Evolutionary conservation across 1,284 basidiomycete species (phyloP).

Genomic region (Cutaneotrichosporon dermatis): DNA sequence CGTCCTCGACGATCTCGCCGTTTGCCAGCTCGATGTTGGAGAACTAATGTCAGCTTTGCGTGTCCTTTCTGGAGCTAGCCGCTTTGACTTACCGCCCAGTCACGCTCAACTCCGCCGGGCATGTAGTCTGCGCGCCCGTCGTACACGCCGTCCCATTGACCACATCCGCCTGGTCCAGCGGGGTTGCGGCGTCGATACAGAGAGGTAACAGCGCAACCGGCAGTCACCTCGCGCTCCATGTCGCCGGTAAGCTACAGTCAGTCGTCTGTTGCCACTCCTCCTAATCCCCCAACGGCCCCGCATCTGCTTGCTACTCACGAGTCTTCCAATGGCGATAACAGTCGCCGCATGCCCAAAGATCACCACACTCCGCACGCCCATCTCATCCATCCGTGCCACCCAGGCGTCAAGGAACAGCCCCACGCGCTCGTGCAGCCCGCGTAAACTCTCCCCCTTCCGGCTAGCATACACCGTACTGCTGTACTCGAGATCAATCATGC

Average conservation of each 20-base stretch:
- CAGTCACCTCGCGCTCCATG: conserved; percentile 30
- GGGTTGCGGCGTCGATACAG: conserved; percentile 35
- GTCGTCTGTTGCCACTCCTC: too few relatives aligned
- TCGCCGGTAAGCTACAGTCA: conserved; percentile 20
- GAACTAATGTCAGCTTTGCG: conserved; percentile 26
- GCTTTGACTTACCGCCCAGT: conserved; percentile 46
- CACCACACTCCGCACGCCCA: conserved; percentile 44
- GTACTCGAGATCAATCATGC: conserved; percentile 37
- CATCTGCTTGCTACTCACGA: conserved; percentile 45
- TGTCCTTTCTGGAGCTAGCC: too few relatives aligned
- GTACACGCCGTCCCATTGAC: conserved; percentile 40
- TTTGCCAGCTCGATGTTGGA: conserved; percentile 31
- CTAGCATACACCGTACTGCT: conserved; percentile 49
- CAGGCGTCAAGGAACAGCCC: conserved; percentile 41
- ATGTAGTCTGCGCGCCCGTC: conserved; percentile 45
- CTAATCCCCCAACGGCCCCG: too few relatives aligned
- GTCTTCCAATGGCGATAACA: conserved; percentile 47
- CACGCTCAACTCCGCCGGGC: conserved; percentile 45
- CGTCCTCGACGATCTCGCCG: conserved; percentile 46
- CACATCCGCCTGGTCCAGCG: conserved; percentile 24
- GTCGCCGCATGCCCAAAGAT: conserved; percentile 54
- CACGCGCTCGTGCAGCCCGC: conserved; percentile 45
- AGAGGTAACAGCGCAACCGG: conserved; percentile 45
- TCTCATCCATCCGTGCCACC: conserved; percentile 36
- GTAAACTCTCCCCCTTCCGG: conserved; percentile 49